phyloP scores from a whole-genome alignment of 768 basidiomycete genomes.

The Boletus vermiculosoides region DNA sequence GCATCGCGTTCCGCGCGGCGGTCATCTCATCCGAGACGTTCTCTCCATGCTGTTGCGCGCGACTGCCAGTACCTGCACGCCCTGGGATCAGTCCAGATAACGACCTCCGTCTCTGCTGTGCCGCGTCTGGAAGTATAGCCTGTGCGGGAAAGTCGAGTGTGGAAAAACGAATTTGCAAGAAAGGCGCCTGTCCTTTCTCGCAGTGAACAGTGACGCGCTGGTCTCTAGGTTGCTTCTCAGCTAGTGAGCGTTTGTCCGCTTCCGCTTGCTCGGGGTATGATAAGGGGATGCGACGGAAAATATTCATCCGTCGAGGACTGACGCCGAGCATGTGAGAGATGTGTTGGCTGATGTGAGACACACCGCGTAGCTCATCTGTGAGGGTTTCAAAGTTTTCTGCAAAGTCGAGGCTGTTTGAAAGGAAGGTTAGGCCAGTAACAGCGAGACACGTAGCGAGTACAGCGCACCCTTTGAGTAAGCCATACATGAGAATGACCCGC shows the following conservation, averaged over 20 bases:
- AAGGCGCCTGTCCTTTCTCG: conserved; percentile 45
- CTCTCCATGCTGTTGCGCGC: background rate
- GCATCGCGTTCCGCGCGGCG: background rate
- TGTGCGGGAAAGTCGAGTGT: conserved; percentile 41
- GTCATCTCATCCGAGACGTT: conserved; percentile 13
- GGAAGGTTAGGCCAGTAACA: background rate
- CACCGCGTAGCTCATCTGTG: conserved; percentile 36
- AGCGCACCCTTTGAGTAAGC: conserved; percentile 66
- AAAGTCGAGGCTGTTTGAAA: conserved; percentile 45
- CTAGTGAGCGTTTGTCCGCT: conserved; percentile 1
- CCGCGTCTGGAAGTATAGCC: conserved; percentile 12
- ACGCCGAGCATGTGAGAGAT: conserved; percentile 50
- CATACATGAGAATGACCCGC: conserved; percentile 56
- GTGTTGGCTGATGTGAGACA: conserved; percentile 22
- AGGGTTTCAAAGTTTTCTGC: conserved; percentile 54
- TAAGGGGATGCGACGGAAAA: conserved; percentile 55
- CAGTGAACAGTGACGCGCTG: conserved; percentile 53
- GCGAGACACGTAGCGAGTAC: background rate
- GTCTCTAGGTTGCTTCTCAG: conserved; percentile 9
- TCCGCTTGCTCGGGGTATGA: conserved; percentile 25
- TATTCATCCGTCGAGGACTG: conserved; percentile 48
- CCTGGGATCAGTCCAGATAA: conserved; percentile 9
- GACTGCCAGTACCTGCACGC: background rate
- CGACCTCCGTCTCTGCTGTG: conserved; percentile 17
- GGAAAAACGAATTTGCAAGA: conserved; percentile 57